Evolutionary conservation across 129 eudicot species (phyloP).

Genomic region (Tanacetum coccineum): DNA sequence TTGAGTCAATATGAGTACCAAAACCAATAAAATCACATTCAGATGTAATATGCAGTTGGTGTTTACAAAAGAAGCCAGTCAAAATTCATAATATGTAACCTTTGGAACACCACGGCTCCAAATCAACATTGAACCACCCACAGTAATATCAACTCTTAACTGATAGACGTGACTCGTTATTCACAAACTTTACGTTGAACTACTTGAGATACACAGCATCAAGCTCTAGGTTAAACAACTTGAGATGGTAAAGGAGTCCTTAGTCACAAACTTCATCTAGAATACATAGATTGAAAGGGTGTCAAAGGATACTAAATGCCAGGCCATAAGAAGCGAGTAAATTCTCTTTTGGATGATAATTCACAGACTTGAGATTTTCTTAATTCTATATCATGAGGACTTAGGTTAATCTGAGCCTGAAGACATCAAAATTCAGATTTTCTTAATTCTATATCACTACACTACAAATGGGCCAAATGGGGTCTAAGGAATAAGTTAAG

Average conservation of each 20-base stretch:
- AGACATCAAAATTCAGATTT: not conserved
- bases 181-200: not conserved
- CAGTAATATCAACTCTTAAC: not conserved
- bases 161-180: not conserved
- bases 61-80: not conserved
- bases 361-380: not conserved
- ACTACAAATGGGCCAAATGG: not conserved
- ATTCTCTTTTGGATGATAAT: constrained; percentile 1
- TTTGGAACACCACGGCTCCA: too few species aligned
- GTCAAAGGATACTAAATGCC: not conserved
- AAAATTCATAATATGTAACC: not conserved
- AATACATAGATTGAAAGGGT: not conserved
- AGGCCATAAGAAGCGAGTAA: not conserved
- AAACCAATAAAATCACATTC: too few species aligned
- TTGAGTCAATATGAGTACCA: too few species aligned
- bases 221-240: not conserved
- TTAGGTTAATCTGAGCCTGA: not conserved
- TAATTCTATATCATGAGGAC: too few species aligned
- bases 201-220: not conserved
- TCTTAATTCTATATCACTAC: not conserved
- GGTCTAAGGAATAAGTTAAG: not conserved
- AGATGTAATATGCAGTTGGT: too few species aligned
- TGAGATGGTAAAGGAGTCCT: not conserved
- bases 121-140: too few species aligned
- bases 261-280: not conserved